Percentiles rank a stretch among this genome's conserved stretches.
phyloP scores from a whole-genome alignment of 768 basidiomycete species.

The Crucibulum laeve region DNA sequence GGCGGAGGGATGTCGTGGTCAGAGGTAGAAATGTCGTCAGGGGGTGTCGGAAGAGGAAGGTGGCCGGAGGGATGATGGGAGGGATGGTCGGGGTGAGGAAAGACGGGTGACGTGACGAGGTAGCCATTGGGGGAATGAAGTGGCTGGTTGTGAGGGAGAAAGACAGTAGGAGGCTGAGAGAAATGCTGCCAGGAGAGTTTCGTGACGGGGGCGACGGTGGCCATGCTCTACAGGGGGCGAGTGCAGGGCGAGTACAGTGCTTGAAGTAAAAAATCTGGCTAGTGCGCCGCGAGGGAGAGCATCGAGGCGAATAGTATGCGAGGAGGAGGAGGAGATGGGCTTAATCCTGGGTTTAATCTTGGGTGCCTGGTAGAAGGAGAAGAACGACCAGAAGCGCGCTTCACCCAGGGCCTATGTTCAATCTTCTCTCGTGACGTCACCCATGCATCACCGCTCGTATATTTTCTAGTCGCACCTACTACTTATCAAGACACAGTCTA shows the following conservation, averaged over 20 bases:
- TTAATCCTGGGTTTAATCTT: too few relatives aligned
- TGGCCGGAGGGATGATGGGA: too few relatives aligned
- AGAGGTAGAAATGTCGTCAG: neutral
- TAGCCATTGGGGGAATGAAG: too few relatives aligned
- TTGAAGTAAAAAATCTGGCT: too few relatives aligned
- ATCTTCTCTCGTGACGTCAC: constrained; percentile 7
- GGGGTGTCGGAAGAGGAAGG: neutral
- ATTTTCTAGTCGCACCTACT: constrained; percentile 1
- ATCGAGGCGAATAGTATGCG: neutral
- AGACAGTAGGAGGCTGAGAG: neutral
- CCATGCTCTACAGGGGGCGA: too few relatives aligned
- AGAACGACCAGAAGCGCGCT: neutral
- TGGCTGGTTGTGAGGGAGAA: neutral
- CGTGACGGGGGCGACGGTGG: too few relatives aligned
- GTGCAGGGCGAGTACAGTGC: too few relatives aligned
- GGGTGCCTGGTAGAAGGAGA: too few relatives aligned
- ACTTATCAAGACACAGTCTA: too few relatives aligned
- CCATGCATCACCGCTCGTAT: constrained; percentile 3
- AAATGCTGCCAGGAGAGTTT: too few relatives aligned
- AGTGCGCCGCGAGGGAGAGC: too few relatives aligned
- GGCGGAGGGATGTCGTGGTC: neutral
- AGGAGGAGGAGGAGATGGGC: constrained; percentile 2
- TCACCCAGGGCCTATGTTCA: neutral
- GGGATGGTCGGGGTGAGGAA: too few relatives aligned
- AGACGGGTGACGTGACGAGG: neutral